These are phyloP conservation scores for Hondaea fermentalgiana DNA, from an alignment of 108 stramenopile genomes.

Conservation along the genomic window DNA sequence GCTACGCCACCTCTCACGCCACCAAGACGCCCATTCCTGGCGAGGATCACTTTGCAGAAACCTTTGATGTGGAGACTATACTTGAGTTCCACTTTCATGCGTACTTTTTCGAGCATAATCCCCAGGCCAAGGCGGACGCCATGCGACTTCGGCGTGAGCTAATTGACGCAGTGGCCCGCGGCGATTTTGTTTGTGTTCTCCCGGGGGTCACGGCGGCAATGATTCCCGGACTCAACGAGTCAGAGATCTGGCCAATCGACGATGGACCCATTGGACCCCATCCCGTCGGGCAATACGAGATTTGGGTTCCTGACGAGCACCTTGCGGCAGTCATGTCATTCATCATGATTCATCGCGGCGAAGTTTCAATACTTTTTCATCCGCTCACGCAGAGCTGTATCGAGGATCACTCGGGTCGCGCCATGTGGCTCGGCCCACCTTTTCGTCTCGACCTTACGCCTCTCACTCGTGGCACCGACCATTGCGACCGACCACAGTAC, in stretches of 20 bases:
- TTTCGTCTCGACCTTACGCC: neutral
- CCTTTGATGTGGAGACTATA: neutral
- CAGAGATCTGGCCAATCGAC: neutral
- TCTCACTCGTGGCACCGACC: neutral
- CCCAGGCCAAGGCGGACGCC: neutral
- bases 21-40: neutral
- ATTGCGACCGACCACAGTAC: conserved; percentile 18
- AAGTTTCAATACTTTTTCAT: neutral
- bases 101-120: conserved; percentile 17
- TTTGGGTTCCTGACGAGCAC: conserved; percentile 20
- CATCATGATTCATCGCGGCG: conserved; percentile 22
- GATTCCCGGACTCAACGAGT: neutral
- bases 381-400: conserved; percentile 14
- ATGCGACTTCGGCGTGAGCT: neutral
- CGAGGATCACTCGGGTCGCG: conserved; percentile 14
- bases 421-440: conserved; percentile 15
- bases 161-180: neutral
- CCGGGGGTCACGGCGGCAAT: neutral
- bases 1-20: neutral
- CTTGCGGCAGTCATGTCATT: neutral
- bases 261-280: conserved; percentile 10
- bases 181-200: neutral
- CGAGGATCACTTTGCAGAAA: neutral
- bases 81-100: conserved; percentile 18
- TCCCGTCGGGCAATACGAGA: conserved; percentile 7